phyloP scores from a whole-genome alignment of 2,329 filamentous ascomycete genomes.

The Aspergillus sp. region DNA sequence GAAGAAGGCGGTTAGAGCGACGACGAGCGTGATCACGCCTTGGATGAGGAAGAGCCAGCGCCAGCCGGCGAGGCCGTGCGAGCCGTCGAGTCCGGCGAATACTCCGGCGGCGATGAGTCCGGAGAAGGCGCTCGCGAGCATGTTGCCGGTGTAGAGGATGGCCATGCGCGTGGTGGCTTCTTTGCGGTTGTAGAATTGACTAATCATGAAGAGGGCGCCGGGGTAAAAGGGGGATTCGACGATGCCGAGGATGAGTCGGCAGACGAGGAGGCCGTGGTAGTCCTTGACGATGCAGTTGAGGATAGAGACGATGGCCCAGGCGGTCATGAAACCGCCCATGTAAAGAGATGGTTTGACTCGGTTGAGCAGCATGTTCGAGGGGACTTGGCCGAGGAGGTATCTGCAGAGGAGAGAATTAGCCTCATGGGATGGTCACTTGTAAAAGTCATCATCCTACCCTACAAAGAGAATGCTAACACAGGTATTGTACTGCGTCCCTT shows the following conservation, averaged over 20 bases:
- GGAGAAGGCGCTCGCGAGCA: constrained; percentile 15
- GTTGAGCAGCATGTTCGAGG: constrained; percentile 45
- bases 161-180: constrained; percentile 45
- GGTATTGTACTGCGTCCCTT: constrained; percentile 47
- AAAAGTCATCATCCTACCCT: constrained; percentile 22
- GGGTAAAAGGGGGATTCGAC: constrained; percentile 54
- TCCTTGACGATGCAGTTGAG: constrained; percentile 12
- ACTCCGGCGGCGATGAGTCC: constrained; percentile 18
- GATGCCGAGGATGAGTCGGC: constrained; percentile 39
- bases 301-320: constrained; percentile 17
- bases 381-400: constrained; percentile 30
- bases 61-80: constrained; percentile 33
- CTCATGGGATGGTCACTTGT: constrained; percentile 1
- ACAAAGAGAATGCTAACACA: constrained; percentile 46
- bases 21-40: constrained; percentile 44
- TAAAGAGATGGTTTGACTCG: constrained; percentile 28
- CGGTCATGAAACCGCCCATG: constrained; percentile 17
- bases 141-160: constrained; percentile 35
- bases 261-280: constrained; percentile 20
- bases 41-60: constrained; percentile 62
- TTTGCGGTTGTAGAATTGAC: constrained; percentile 66
- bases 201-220: constrained; percentile 62
- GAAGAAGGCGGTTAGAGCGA: constrained; percentile 35
- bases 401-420: constrained; percentile 12
- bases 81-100: constrained; percentile 30